Percentiles rank a stretch among this genome's conserved stretches.
These are phyloP conservation scores for Elongisporangium anandrum DNA, from an alignment of 352 stramenopile genomes.

Conservation along the genomic window DNA sequence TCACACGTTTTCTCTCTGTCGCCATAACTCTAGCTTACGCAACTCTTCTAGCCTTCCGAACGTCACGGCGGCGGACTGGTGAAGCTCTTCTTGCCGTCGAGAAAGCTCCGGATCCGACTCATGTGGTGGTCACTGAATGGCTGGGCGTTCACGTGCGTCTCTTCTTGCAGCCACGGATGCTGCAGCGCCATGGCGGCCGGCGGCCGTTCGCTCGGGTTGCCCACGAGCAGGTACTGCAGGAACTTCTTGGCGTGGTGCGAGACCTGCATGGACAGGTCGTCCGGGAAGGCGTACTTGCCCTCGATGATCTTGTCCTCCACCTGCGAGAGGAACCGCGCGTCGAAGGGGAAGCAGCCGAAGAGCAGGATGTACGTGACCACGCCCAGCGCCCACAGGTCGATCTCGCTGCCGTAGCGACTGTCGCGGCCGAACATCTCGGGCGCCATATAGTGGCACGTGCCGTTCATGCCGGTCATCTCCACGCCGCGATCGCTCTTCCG, in stretches of 20 bases:
- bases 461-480: conserved; percentile 77
- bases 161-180: conserved; percentile 67
- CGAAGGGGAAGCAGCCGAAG: conserved; percentile 71
- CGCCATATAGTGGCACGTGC: conserved; percentile 82
- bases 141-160: conserved; percentile 17
- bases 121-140: conserved; percentile 48
- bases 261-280: conserved; percentile 42
- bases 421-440: conserved; percentile 76
- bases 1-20: too few species aligned
- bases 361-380: conserved; percentile 73
- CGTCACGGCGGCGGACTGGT: conserved; percentile 4
- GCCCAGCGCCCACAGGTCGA: conserved; percentile 79
- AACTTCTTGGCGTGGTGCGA: conserved; percentile 72
- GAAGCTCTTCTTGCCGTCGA: conserved; percentile 37
- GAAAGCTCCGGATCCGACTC: conserved; percentile 37
- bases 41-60: not conserved
- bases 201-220: conserved; percentile 51
- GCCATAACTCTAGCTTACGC: not conserved
- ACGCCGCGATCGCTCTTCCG: conserved; percentile 9
- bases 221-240: conserved; percentile 67
- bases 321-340: conserved; percentile 76
- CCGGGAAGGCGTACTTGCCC: conserved; percentile 53
- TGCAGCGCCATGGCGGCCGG: conserved; percentile 55
- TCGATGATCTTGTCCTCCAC: conserved; percentile 80
- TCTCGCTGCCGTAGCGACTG: conserved; percentile 46